Conservation (phyloP, 495 filamentous ascomycete genomes). For the Trichoderma gamsii region DNA sequence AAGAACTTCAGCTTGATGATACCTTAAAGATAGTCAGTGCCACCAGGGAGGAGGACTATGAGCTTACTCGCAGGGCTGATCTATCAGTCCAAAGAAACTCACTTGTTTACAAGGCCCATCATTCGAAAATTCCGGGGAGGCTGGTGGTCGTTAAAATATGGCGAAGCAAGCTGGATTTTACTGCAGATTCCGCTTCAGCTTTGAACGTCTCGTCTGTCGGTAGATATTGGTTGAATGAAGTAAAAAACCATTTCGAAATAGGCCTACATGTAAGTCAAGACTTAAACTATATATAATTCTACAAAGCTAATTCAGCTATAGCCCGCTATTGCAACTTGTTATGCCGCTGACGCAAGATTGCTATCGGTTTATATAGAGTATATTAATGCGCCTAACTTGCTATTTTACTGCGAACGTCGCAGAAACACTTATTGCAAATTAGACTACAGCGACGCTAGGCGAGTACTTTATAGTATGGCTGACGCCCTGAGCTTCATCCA, state of each 20-base stretch:
- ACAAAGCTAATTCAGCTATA: not conserved
- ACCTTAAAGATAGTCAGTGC: not conserved
- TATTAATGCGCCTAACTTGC: not conserved
- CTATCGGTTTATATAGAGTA: not conserved
- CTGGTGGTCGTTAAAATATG: not conserved
- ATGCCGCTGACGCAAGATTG: not conserved
- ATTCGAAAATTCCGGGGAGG: not conserved
- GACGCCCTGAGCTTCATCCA: slow-evolving; percentile 10
- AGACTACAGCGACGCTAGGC: not conserved
- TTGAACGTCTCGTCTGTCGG: not conserved
- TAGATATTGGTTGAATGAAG: not conserved
- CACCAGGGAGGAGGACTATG: not conserved
- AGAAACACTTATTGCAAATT: not conserved
- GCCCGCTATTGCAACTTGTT: not conserved
- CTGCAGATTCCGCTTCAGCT: not conserved
- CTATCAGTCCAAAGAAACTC: not conserved
- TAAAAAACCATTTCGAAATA: not conserved
- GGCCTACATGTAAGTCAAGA: not conserved
- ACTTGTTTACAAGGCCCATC: not conserved
- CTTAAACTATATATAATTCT: not conserved
- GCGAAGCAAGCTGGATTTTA: not conserved
- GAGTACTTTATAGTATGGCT: not conserved
- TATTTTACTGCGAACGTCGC: not conserved
- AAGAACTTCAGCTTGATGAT: not conserved
- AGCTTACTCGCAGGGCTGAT: not conserved